Evolutionary conservation across 768 basidiomycete genomes (phyloP).

Genomic region (Collybia sordida): DNA sequence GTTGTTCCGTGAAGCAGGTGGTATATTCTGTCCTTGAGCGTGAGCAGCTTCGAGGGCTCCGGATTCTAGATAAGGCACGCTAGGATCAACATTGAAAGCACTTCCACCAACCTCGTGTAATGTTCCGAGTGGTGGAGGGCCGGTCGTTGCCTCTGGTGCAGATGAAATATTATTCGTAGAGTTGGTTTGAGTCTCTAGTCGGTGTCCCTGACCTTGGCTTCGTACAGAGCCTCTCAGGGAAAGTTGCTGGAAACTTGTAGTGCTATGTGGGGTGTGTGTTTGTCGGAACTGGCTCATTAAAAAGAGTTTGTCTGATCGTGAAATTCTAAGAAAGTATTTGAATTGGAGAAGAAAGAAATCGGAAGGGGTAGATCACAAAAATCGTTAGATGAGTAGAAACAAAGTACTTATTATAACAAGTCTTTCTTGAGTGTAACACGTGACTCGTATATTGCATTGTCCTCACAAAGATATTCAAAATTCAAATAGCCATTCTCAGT

Average conservation of each 20-base stretch:
- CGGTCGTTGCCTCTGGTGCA: constrained; percentile 3
- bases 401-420: too few relatives aligned
- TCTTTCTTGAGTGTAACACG: too few relatives aligned
- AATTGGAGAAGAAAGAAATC: too few relatives aligned
- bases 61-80: constrained; percentile 8
- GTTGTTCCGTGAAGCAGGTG: neutral
- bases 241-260: neutral
- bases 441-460: too few relatives aligned
- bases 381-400: too few relatives aligned
- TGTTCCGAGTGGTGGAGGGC: neutral
- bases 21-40: neutral
- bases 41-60: neutral
- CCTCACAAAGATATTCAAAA: too few relatives aligned
- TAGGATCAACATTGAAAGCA: constrained; percentile 13
- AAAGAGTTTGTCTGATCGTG: too few relatives aligned
- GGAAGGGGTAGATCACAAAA: too few relatives aligned
- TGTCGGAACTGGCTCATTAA: neutral
- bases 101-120: constrained; percentile 10
- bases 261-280: neutral
- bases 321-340: too few relatives aligned
- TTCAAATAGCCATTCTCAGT: too few relatives aligned
- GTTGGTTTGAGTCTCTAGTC: neutral
- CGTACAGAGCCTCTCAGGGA: neutral
- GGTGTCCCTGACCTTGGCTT: neutral
- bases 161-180: too few relatives aligned